Evolutionary conservation across 106 monocot genomes (phyloP).

Genomic region (Dioscorea dumetorum): DNA sequence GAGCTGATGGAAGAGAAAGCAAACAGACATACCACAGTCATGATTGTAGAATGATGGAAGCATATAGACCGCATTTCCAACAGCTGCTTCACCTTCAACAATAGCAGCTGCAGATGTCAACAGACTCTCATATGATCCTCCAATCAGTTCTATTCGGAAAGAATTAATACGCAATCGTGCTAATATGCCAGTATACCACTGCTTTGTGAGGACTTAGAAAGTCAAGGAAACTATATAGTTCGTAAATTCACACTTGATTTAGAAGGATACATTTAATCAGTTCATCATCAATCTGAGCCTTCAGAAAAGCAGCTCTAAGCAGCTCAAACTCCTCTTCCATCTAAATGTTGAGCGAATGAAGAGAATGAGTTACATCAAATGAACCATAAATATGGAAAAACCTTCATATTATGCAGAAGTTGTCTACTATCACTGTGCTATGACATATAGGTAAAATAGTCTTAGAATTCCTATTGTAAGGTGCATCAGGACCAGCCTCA

Average conservation of each 20-base stretch:
- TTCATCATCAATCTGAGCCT: conserved; percentile 46
- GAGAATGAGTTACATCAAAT: not conserved
- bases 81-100: conserved; percentile 51
- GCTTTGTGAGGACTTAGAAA: conserved; percentile 64
- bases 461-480: not conserved
- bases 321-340: conserved; percentile 76
- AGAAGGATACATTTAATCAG: conserved; percentile 77
- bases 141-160: conserved; percentile 73
- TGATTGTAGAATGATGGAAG: conserved; percentile 97
- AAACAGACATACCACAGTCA: conserved; percentile 64
- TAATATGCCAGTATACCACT: conserved; percentile 72
- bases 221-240: conserved; percentile 39
- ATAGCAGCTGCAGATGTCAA: conserved; percentile 47
- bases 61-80: conserved; percentile 93
- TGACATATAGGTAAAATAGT: not conserved
- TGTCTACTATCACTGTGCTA: not conserved
- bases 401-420: too few species aligned
- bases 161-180: conserved; percentile 88
- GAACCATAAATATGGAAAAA: too few species aligned
- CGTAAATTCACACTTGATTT: not conserved
- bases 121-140: conserved; percentile 65
- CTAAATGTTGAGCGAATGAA: conserved; percentile 23
- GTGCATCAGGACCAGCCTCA: conserved; percentile 3
- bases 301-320: conserved; percentile 40
- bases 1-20: too few species aligned